These are phyloP conservation scores for Sphaceloma murrayae DNA, from an alignment of 2,329 filamentous ascomycete genomes.

Conservation along the genomic window DNA sequence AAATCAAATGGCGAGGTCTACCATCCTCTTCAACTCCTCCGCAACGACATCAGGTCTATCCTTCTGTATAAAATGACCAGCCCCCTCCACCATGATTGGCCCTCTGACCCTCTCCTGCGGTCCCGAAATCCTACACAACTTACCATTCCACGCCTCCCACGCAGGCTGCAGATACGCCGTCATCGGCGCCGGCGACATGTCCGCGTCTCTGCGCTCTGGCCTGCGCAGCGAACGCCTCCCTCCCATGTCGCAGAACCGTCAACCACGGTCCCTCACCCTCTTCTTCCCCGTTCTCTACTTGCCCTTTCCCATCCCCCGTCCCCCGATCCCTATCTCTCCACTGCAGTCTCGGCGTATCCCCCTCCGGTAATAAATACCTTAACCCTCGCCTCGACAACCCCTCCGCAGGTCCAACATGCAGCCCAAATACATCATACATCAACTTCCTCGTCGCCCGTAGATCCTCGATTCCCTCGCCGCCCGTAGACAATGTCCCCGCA, in stretches of 20 bases:
- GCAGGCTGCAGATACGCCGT: conserved; percentile 45
- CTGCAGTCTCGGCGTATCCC: conserved; percentile 36
- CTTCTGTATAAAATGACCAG: conserved; percentile 48
- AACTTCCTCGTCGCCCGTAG: conserved; percentile 30
- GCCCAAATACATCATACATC: conserved; percentile 39
- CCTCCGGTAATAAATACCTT: conserved; percentile 35
- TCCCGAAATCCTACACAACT: conserved; percentile 38
- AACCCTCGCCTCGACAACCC: conserved; percentile 42
- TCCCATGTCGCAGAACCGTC: conserved; percentile 47
- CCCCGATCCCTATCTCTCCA: too few species aligned
- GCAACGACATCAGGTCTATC: conserved; percentile 43
- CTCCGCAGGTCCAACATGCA: conserved; percentile 42
- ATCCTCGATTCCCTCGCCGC: conserved; percentile 29
- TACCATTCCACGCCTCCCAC: conserved; percentile 48
- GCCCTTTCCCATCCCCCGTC: not conserved
- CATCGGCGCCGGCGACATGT: conserved; percentile 28
- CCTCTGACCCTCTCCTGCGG: conserved; percentile 32
- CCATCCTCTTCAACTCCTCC: not conserved
- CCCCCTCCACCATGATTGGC: conserved; percentile 39
- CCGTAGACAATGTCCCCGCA: conserved; percentile 31
- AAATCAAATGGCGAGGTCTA: not conserved
- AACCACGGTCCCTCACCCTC: conserved; percentile 31
- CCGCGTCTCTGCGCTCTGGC: conserved; percentile 4
- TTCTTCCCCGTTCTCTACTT: not conserved
- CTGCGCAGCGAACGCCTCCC: conserved; percentile 39